A percentile compares a stretch with the other conserved stretches of the same genome.
These are phyloP conservation scores for Galerina marginata DNA, from an alignment of 768 basidiomycete genomes.

Conservation along the genomic window DNA sequence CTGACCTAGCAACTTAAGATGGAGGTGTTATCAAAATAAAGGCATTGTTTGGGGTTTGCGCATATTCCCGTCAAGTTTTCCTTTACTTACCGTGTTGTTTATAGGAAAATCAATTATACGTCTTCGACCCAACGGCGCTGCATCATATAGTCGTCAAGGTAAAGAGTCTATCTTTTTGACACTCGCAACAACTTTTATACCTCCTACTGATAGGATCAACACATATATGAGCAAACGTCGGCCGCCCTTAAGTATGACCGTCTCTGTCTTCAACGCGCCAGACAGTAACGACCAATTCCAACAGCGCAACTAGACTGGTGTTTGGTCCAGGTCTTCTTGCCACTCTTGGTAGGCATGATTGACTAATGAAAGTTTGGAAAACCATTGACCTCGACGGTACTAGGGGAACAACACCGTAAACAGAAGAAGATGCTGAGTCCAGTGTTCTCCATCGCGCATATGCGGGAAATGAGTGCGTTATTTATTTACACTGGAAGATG, in stretches of 20 bases:
- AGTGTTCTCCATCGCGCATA: constrained; percentile 45
- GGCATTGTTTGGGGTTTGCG: constrained; percentile 36
- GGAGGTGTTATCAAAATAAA: constrained; percentile 35
- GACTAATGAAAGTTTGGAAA: background rate
- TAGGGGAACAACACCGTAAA: constrained; percentile 48
- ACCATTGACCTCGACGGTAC: background rate
- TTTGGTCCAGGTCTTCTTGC: constrained; percentile 36
- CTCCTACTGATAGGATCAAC: constrained; percentile 31
- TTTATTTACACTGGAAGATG: background rate
- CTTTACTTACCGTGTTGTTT: background rate
- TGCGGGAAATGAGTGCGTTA: constrained; percentile 42
- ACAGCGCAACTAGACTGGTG: constrained; percentile 19
- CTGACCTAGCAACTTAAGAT: constrained; percentile 16
- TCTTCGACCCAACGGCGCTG: constrained; percentile 51
- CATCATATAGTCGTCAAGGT: constrained; percentile 50
- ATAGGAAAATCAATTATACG: constrained; percentile 39
- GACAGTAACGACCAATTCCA: background rate
- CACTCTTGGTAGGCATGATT: constrained; percentile 25
- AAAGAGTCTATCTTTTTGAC: background rate
- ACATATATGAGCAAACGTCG: constrained; percentile 33
- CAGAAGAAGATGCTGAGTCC: constrained; percentile 52
- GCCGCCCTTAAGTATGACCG: constrained; percentile 26
- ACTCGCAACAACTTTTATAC: background rate
- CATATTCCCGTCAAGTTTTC: background rate
- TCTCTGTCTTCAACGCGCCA: background rate